These are phyloP conservation scores for Ambrosiella xylebori DNA, from an alignment of 2,329 filamentous ascomycete genomes.

Conservation along the genomic window DNA sequence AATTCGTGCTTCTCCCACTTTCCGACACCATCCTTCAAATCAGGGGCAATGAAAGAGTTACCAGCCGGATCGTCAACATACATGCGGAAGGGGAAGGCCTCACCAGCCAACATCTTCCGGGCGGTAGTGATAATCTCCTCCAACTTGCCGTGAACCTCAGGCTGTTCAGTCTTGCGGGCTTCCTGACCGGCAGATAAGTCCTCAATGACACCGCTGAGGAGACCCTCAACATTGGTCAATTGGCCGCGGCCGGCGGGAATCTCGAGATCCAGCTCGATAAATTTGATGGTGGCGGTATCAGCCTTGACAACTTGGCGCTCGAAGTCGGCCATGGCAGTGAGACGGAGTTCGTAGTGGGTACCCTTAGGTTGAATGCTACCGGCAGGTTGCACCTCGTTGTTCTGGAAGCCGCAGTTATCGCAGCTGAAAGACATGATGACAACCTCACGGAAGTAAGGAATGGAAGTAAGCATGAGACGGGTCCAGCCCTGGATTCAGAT, in stretches of 20 bases:
- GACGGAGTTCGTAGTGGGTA: slow-evolving; percentile 62
- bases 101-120: slow-evolving; percentile 58
- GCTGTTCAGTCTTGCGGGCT: slow-evolving; percentile 58
- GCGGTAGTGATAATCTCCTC: slow-evolving; percentile 58
- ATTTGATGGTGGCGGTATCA: slow-evolving; percentile 67
- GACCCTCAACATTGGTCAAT: slow-evolving; percentile 82
- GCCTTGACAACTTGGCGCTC: slow-evolving; percentile 82
- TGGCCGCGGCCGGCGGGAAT: slow-evolving; percentile 82
- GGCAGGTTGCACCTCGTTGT: slow-evolving; percentile 87
- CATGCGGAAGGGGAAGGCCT: slow-evolving; percentile 72
- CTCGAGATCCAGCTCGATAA: slow-evolving; percentile 85
- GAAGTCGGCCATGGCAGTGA: slow-evolving; percentile 58
- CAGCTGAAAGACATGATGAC: slow-evolving; percentile 95
- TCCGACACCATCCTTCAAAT: slow-evolving; percentile 58
- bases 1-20: slow-evolving; percentile 86
- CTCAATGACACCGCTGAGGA: slow-evolving; percentile 59
- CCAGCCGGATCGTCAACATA: slow-evolving; percentile 80
- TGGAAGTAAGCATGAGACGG: slow-evolving; percentile 71
- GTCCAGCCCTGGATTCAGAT: slow-evolving; percentile 50
- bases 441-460: slow-evolving; percentile 94
- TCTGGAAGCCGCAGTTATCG: slow-evolving; percentile 72
- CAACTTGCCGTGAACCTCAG: slow-evolving; percentile 65
- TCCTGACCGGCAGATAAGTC: slow-evolving; percentile 71
- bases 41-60: slow-evolving; percentile 92
- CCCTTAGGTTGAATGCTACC: slow-evolving; percentile 84